Evolutionary conservation across 495 filamentous ascomycete species (phyloP).

Genomic region (Articulospora tetracladia): DNA sequence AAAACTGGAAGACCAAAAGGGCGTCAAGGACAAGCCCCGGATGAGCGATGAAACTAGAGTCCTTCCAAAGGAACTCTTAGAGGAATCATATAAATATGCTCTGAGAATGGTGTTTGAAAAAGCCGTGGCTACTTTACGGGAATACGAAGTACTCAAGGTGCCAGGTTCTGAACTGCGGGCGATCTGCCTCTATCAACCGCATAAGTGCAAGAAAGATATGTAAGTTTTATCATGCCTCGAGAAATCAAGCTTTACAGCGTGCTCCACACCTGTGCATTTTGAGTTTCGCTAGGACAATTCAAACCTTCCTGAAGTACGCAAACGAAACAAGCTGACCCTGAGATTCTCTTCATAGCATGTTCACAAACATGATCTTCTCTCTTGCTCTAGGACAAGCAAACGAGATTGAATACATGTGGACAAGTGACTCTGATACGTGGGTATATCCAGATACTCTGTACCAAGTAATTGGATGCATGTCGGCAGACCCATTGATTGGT

Average conservation of each 20-base stretch:
- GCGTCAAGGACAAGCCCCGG: not conserved
- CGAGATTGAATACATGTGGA: slow-evolving; percentile 32
- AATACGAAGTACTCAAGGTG: not conserved
- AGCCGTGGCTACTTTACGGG: not conserved
- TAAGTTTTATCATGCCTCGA: too few species aligned
- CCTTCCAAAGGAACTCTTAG: slow-evolving; percentile 3
- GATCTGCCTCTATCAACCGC: slow-evolving; percentile 31
- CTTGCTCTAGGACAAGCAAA: slow-evolving; percentile 30
- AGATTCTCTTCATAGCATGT: too few species aligned
- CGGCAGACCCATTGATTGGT: slow-evolving; percentile 28
- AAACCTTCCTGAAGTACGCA: too few species aligned
- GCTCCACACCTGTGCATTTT: too few species aligned
- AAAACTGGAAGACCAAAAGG: slow-evolving; percentile 18
- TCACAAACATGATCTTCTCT: slow-evolving; percentile 32
- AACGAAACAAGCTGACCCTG: too few species aligned
- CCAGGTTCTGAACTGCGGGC: slow-evolving; percentile 15
- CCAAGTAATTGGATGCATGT: slow-evolving; percentile 30
- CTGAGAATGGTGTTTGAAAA: slow-evolving; percentile 8
- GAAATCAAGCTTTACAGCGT: too few species aligned
- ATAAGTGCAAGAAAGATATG: slow-evolving; percentile 33
- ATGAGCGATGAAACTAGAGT: not conserved
- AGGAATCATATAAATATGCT: slow-evolving; percentile 6
- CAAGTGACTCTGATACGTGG: slow-evolving; percentile 33
- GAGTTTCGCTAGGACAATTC: too few species aligned
- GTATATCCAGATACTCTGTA: slow-evolving; percentile 27